Evolutionary conservation across 1,284 basidiomycete genomes (phyloP), one percentile per base, ranked within the genome.

Genomic region (Termitomyces sp.): DNA sequence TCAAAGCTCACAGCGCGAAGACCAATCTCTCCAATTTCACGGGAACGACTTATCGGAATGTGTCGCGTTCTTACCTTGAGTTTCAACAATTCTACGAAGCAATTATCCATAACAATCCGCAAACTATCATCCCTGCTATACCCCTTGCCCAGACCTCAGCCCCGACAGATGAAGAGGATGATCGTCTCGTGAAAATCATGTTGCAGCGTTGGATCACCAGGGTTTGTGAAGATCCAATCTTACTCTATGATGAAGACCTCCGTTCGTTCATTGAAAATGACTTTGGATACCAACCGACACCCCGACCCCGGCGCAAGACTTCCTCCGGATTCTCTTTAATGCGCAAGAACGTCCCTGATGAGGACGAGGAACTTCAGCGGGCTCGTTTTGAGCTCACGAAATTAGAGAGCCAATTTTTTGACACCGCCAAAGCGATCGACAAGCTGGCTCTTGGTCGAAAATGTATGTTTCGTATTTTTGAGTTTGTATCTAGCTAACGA

Each of bases 121-220:
- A 94, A 63, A 94, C 92, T 11, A 95, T 97, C 61, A 78, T 96
- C 11, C 91, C 94, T 11, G 94, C 94, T 3, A 77, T 97, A 10
- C 93, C 94, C 0, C 77, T 96, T 18, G 83, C 93, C 1, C 91
- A 95, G 59, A 97, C 93, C 0, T 95, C 93, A 1, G 94, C 94
- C 1, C 87, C 91, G 19, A 94, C 91, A 13, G 93, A 97, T 66
- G 94, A 97, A 71, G 95, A 97, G 70, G 92, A 97, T 68, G 94
- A 97, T 68, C 79, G 95, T 31, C 78, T 97, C 1, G 91, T 97
- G 37, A 87, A 88, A 64, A 88, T 94, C 57, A 91, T 93, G 78
- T 76, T 97, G 21, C 95, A 97, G 70, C 78, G 91, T 55, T 97
- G 94, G 93, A 80, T 96, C 54, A 85, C 88, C 6, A 76, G 94